Conservation (phyloP, 225 moss, liverwort and hornwort genomes). For the Sphagnum tenellum region DNA sequence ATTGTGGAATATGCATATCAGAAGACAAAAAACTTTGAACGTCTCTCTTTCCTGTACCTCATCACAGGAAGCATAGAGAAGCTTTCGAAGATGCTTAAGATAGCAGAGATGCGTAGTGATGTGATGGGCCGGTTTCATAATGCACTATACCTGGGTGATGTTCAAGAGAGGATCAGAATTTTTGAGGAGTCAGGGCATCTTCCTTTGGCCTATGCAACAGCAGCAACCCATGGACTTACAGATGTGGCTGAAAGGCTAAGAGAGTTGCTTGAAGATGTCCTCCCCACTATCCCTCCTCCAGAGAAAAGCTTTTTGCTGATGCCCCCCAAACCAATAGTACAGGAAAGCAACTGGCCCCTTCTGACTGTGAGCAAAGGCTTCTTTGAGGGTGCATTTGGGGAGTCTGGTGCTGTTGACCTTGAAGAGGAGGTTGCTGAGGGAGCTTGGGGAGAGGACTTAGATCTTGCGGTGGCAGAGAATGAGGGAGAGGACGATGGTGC, state of each 20-base stretch:
- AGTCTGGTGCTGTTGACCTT: slow-evolving; percentile 41
- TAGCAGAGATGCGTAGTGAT: slow-evolving; percentile 92
- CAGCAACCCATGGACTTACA: slow-evolving; percentile 66
- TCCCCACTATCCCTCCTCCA: slow-evolving; percentile 54
- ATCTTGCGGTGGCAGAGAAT: slow-evolving; percentile 40
- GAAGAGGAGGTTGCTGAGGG: slow-evolving; percentile 71
- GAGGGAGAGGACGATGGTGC: slow-evolving; percentile 47
- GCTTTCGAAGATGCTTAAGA: slow-evolving; percentile 91
- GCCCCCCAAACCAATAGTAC: slow-evolving; percentile 76
- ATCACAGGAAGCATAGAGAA: slow-evolving; percentile 89
- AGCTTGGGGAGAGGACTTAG: slow-evolving; percentile 86
- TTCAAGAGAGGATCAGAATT: slow-evolving; percentile 79
- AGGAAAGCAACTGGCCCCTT: slow-evolving; percentile 93
- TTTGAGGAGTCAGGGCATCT: slow-evolving; percentile 84
- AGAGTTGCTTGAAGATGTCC: slow-evolving; percentile 50
- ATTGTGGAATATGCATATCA: slow-evolving; percentile 96
- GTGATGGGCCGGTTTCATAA: slow-evolving; percentile 99
- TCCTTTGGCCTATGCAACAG: slow-evolving; percentile 81
- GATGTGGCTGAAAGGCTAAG: slow-evolving; percentile 58
- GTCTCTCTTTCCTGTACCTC: slow-evolving; percentile 85
- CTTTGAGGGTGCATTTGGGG: slow-evolving; percentile 88
- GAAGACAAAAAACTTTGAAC: slow-evolving; percentile 95
- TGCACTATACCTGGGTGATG: slow-evolving; percentile 84
- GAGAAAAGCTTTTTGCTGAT: slow-evolving; percentile 54
- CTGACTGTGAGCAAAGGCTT: slow-evolving; percentile 82